phyloP scores from a whole-genome alignment of 2,329 filamentous ascomycete genomes.

The Emergomyces orientalis region DNA sequence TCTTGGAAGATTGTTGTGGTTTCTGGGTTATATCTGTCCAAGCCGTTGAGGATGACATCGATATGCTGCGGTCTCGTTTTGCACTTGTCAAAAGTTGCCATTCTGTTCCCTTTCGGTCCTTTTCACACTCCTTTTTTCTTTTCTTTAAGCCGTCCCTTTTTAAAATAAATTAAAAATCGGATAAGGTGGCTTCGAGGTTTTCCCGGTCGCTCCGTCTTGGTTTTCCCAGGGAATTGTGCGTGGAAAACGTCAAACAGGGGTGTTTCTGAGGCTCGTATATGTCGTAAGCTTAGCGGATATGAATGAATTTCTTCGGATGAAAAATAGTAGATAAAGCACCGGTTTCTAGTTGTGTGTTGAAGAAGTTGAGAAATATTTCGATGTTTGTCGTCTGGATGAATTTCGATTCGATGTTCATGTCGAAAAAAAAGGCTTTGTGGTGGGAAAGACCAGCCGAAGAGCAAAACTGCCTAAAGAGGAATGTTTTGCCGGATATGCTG shows the following conservation, averaged over 20 bases:
- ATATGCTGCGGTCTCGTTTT: conserved; percentile 88
- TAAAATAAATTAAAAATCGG: neutral
- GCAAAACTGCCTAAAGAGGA: neutral
- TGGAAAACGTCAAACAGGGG: neutral
- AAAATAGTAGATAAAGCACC: neutral
- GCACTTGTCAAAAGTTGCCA: conserved; percentile 66
- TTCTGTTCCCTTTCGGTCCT: conserved; percentile 14
- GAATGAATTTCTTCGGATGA: neutral
- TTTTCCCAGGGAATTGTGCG: neutral
- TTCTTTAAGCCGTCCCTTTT: neutral
- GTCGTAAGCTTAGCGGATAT: neutral
- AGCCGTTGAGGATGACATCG: conserved; percentile 85
- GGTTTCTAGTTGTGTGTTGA: neutral
- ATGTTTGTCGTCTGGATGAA: neutral
- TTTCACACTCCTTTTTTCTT: neutral
- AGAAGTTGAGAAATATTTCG: neutral
- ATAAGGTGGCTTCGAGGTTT: neutral
- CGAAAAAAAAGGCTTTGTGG: neutral
- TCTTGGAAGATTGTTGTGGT: conserved; percentile 87
- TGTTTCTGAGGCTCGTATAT: neutral
- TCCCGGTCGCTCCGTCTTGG: neutral
- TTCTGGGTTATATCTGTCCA: conserved; percentile 98
- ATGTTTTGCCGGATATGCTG: neutral
- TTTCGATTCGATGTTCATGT: neutral
- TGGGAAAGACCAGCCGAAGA: neutral